Percentiles rank a stretch among this genome's conserved stretches.
Evolutionary conservation across 2,329 filamentous ascomycete species (phyloP).

Genomic region (Verticillium tricorpus): DNA sequence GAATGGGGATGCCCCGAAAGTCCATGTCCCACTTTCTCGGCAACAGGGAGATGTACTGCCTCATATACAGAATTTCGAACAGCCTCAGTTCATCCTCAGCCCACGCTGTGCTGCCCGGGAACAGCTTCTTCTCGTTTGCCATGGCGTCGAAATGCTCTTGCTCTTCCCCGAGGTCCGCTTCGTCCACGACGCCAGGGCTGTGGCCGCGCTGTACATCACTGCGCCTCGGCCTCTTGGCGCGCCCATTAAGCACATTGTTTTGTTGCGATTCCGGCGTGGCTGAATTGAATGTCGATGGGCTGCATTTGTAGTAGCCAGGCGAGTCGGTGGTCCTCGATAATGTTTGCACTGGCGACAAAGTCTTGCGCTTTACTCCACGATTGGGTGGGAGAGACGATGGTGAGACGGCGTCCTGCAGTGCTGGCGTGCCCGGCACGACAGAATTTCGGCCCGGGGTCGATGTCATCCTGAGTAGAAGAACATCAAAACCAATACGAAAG

Average conservation of each 20-base stretch:
- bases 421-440: neutral
- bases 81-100: constrained; percentile 42
- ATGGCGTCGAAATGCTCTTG: constrained; percentile 19
- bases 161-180: neutral
- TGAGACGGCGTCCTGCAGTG: neutral
- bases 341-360: neutral
- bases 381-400: neutral
- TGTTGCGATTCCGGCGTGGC: neutral
- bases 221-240: neutral
- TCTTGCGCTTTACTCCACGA: neutral
- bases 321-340: neutral
- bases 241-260: neutral
- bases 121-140: constrained; percentile 36
- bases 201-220: neutral
- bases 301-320: neutral
- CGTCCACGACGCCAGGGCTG: neutral
- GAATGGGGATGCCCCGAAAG: constrained; percentile 34
- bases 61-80: constrained; percentile 35
- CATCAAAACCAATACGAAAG: no score
- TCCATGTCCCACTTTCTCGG: constrained; percentile 35
- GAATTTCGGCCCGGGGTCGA: neutral
- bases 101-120: constrained; percentile 42
- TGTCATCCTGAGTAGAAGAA: neutral
- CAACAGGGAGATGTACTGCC: constrained; percentile 35
- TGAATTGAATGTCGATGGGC: neutral